Evolutionary conservation across 345 rosid genomes (phyloP).

Genomic region (Stellera chamaejasme): DNA sequence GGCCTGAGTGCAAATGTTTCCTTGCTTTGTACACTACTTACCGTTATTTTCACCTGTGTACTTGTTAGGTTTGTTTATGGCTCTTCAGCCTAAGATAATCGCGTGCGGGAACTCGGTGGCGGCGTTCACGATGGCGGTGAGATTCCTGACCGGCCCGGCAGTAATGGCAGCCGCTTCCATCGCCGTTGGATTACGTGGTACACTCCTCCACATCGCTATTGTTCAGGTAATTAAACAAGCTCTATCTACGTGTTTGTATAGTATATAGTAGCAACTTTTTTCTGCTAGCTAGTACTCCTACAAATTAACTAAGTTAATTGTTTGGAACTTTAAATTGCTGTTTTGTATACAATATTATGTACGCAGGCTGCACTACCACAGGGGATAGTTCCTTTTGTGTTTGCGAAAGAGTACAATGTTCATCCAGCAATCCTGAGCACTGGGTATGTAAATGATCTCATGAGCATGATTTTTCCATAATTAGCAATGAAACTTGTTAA

Average conservation of each 20-base stretch:
- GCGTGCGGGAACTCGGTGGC: slow-evolving; percentile 94
- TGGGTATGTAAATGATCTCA: slow-evolving; percentile 38
- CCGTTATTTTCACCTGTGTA: background rate
- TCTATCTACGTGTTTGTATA: background rate
- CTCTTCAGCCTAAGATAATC: slow-evolving; percentile 94
- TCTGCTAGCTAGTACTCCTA: no score
- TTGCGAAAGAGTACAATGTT: slow-evolving; percentile 84
- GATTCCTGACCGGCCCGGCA: slow-evolving; percentile 93
- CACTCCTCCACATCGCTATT: slow-evolving; percentile 78
- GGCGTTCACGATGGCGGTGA: slow-evolving; percentile 77
- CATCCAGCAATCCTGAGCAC: slow-evolving; percentile 87
- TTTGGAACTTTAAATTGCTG: background rate
- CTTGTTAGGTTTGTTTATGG: slow-evolving; percentile 85
- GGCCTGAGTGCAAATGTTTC: background rate
- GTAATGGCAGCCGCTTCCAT: slow-evolving; percentile 89
- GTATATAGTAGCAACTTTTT: no score
- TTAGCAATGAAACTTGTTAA: background rate
- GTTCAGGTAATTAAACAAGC: slow-evolving; percentile 54
- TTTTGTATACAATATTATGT: slow-evolving; percentile 10
- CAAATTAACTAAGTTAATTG: background rate
- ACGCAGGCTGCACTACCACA: slow-evolving; percentile 88
- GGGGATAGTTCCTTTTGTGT: slow-evolving; percentile 88
- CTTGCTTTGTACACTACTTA: background rate
- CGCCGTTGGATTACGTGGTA: slow-evolving; percentile 72
- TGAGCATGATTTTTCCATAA: background rate